Evolutionary conservation across 371 early-diverging fungal species (phyloP).

Genomic region (Actinomortierella ambigua): DNA sequence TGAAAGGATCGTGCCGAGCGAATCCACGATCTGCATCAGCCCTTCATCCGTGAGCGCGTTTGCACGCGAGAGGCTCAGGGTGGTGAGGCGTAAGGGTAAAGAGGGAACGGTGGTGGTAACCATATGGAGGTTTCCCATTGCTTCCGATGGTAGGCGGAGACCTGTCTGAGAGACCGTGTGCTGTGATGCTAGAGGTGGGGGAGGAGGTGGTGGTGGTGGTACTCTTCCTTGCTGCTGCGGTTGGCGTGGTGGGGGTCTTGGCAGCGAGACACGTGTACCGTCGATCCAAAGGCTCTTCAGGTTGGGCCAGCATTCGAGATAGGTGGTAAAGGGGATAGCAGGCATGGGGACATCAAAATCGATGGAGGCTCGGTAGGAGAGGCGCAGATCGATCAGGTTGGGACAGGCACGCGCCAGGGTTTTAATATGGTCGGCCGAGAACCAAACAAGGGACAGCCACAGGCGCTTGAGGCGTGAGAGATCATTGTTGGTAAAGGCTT

Average conservation of each 20-base stretch:
- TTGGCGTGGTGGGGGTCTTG: too few species aligned
- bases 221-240: too few species aligned
- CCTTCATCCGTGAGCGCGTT: constrained; percentile 6
- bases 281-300: constrained; percentile 11
- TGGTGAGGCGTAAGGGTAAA: too few species aligned
- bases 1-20: constrained; percentile 1
- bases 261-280: background rate
- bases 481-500: constrained; percentile 1
- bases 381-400: constrained; percentile 8
- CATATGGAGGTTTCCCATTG: too few species aligned
- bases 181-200: too few species aligned
- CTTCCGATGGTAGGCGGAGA: too few species aligned
- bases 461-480: constrained; percentile 6
- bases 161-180: too few species aligned
- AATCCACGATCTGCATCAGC: constrained; percentile 10
- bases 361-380: constrained; percentile 7
- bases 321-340: background rate
- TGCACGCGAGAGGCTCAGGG: constrained; percentile 8
- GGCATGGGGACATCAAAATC: constrained; percentile 4
- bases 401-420: constrained; percentile 13
- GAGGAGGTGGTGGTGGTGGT: too few species aligned
- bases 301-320: constrained; percentile 10
- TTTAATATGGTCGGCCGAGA: constrained; percentile 11
- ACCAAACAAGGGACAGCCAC: constrained; percentile 19
- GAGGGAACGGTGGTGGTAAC: too few species aligned